Conservation (phyloP, 805 yeast species). For the Saturnispora saitoi region DNA sequence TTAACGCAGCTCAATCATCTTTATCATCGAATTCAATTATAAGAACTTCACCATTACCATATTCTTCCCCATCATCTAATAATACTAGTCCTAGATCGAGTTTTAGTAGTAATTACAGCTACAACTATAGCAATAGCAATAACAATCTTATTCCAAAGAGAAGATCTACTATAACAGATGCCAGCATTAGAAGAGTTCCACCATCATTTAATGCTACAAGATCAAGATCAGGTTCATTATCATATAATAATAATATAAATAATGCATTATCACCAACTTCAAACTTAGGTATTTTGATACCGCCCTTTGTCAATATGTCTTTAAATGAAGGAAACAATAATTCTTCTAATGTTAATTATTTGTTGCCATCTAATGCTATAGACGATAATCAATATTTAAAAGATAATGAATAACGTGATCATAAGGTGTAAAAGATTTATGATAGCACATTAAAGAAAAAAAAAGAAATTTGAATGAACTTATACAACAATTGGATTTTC, state of each 20-base stretch:
- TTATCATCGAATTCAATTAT: constrained; percentile 13
- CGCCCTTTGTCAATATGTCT: constrained; percentile 3
- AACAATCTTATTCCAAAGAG: constrained; percentile 14
- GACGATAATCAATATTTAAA: background rate
- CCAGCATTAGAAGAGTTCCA: constrained; percentile 19
- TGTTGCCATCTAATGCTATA: background rate
- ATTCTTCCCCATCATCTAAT: constrained; percentile 14
- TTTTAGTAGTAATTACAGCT: constrained; percentile 1
- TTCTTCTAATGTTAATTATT: background rate
- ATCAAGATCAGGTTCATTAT: constrained; percentile 9
- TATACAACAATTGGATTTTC: no score
- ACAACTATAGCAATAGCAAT: background rate
- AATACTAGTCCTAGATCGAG: constrained; percentile 6
- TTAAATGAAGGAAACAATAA: background rate
- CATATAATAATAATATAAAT: background rate
- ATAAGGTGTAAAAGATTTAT: no score
- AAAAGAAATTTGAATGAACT: no score
- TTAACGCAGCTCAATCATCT: constrained; percentile 16
- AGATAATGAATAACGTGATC: background rate
- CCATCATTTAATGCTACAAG: constrained; percentile 4
- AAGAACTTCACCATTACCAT: constrained; percentile 12
- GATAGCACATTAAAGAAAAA: no score
- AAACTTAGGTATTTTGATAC: constrained; percentile 2
- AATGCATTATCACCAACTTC: background rate
- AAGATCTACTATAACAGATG: constrained; percentile 20